Percentiles rank a stretch among this genome's conserved stretches.
phyloP scores from a whole-genome alignment of 106 monocot genomes.

The Acorus calamus region DNA sequence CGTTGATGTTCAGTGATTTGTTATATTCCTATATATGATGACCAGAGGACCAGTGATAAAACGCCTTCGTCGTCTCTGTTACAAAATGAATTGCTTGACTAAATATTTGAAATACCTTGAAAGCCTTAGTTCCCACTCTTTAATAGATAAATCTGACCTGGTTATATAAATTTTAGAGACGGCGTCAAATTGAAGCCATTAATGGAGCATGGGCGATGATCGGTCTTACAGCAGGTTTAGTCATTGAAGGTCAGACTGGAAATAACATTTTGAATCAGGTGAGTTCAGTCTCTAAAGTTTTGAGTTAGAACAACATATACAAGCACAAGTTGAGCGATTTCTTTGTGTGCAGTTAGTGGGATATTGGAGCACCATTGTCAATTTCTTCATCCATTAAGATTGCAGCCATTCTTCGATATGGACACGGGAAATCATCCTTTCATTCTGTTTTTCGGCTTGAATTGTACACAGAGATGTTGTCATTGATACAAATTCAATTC shows the following conservation, averaged over 20 bases:
- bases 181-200: conserved; percentile 63
- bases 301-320: background rate
- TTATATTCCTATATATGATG: too few relatives aligned
- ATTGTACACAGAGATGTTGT: too few relatives aligned
- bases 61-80: too few relatives aligned
- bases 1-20: too few relatives aligned
- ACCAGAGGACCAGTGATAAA: too few relatives aligned
- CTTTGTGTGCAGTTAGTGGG: conserved; percentile 29
- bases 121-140: too few relatives aligned
- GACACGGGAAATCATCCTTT: too few relatives aligned
- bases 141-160: background rate
- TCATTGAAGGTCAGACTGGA: conserved; percentile 70
- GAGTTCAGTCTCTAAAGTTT: background rate
- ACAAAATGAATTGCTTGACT: too few relatives aligned
- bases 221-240: conserved; percentile 69
- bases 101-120: too few relatives aligned
- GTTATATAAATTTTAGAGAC: conserved; percentile 29
- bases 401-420: too few relatives aligned
- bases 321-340: background rate
- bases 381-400: conserved; percentile 16
- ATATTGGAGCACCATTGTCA: conserved; percentile 18
- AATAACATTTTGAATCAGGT: conserved; percentile 70
- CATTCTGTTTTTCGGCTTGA: too few relatives aligned
- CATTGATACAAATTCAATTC: too few relatives aligned
- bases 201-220: conserved; percentile 88